Evolutionary conservation across 176 grass and related monocot species (phyloP).

Genomic region (Hsuehochloa calcarea): DNA sequence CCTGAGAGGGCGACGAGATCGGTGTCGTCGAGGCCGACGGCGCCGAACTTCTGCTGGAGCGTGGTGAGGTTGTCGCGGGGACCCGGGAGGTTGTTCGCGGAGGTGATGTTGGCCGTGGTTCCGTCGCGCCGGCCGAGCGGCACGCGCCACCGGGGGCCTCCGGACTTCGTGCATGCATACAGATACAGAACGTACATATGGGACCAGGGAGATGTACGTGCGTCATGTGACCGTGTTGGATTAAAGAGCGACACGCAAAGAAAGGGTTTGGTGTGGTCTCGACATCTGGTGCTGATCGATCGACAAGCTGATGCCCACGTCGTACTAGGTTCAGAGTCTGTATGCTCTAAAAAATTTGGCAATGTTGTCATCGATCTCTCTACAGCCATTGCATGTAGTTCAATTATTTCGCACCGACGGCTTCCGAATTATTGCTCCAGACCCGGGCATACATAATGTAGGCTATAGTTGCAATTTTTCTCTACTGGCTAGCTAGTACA

Average conservation of each 20-base stretch:
- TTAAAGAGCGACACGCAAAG: constrained; percentile 22
- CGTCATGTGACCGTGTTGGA: constrained; percentile 33
- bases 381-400: neutral
- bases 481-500: neutral
- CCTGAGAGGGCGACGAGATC: constrained; percentile 86
- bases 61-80: constrained; percentile 54
- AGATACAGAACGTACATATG: neutral
- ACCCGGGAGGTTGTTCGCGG: constrained; percentile 55
- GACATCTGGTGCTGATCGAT: neutral
- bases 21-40: constrained; percentile 59
- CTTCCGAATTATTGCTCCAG: neutral
- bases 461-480: neutral
- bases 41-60: constrained; percentile 69
- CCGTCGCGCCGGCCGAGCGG: constrained; percentile 71
- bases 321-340: neutral
- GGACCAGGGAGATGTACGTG: neutral
- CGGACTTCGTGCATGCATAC: constrained; percentile 32
- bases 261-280: neutral
- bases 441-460: neutral
- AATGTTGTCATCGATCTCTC: neutral
- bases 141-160: constrained; percentile 66
- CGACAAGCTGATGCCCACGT: constrained; percentile 3
- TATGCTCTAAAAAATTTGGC: neutral
- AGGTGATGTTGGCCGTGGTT: constrained; percentile 56
- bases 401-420: constrained; percentile 40